Conservation (phyloP, 164 flowering plant species). For the Cinnamomum chago region DNA sequence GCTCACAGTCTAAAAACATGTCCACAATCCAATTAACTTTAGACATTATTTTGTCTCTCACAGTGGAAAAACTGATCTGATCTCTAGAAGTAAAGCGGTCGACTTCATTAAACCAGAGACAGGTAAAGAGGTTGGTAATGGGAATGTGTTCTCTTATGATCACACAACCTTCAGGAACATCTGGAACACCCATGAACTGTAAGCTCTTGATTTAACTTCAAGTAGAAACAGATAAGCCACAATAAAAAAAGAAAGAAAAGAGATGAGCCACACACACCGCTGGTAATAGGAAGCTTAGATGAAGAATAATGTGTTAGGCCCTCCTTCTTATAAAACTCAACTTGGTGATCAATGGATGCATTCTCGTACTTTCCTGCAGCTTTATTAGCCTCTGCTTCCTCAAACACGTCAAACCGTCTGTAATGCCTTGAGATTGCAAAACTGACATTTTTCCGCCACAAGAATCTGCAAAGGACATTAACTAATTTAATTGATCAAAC, state of each 20-base stretch:
- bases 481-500: background rate
- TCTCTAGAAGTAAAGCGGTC: constrained; percentile 95
- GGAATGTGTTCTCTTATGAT: constrained; percentile 85
- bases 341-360: constrained; percentile 77
- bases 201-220: background rate
- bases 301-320: constrained; percentile 81
- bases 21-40: constrained; percentile 59
- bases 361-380: constrained; percentile 88
- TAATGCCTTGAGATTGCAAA: constrained; percentile 96
- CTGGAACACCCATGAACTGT: constrained; percentile 30
- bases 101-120: constrained; percentile 98
- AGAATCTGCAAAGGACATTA: constrained; percentile 48
- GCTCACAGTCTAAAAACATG: constrained; percentile 93
- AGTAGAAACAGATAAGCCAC: background rate
- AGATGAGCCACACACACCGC: constrained; percentile 51
- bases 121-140: constrained; percentile 80
- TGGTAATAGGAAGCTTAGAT: constrained; percentile 89
- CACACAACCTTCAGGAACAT: constrained; percentile 98
- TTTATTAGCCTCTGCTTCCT: constrained; percentile 95
- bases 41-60: constrained; percentile 71
- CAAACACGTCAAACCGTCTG: constrained; percentile 85
- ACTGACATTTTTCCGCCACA: constrained; percentile 81
- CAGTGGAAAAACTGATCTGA: constrained; percentile 88
- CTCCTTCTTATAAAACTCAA: constrained; percentile 76
- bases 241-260: background rate